Base-by-base conservation (phyloP, 768 basidiomycete genomes). In the Hemileccinum rubropunctum region DNA sequence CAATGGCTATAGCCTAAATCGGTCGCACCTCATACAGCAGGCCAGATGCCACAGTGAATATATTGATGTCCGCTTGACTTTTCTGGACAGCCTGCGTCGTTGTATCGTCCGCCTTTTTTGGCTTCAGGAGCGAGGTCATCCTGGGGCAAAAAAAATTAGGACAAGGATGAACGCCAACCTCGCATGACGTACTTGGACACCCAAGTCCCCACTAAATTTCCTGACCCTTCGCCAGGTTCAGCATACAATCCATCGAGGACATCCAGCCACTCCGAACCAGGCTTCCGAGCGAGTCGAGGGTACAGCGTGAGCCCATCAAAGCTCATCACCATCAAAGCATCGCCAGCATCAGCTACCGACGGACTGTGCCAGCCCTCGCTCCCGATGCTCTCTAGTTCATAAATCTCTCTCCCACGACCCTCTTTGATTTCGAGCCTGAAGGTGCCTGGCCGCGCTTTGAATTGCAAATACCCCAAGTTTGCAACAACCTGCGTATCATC, bases 41-140 rank as follows among this genome's bases (percentile, higher is more conserved):
- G 0, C 97, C 97, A 1, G 97, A 98, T 7, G 97, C 97, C 15
- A 99, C 95, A 0, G 97, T 99, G 70, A 99, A 98, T 56, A 99
- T 95, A 61, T 99, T 98, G 71, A 98, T 97, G 28, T 97, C 91
- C 7, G 95, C 94, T 57, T 91, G 87, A 33, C 69, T 62, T 40
- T 72, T 70, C 8, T 56, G 54, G 15, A 62, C 30, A 42, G 47
- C 58, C 32, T 53, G 56, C 1, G 57, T 53, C 26, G 44, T 26
- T 17, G 26, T 33, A n/a, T 59, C 60, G 26, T 70, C 60, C 12
- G 44, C 40, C 50, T 70, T 63, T 50, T 70, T 63, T 50, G 54
- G 49, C 17, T 32, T 69, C 61, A 78, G 78, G 21, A 82, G 54
- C 10, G 76, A 79, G 51, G 70, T 67, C 47, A 84, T 50, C 32